Percentiles rank a stretch among this genome's conserved stretches.
phyloP scores from a whole-genome alignment of 1,284 basidiomycete species.

The Trametes versicolor region DNA sequence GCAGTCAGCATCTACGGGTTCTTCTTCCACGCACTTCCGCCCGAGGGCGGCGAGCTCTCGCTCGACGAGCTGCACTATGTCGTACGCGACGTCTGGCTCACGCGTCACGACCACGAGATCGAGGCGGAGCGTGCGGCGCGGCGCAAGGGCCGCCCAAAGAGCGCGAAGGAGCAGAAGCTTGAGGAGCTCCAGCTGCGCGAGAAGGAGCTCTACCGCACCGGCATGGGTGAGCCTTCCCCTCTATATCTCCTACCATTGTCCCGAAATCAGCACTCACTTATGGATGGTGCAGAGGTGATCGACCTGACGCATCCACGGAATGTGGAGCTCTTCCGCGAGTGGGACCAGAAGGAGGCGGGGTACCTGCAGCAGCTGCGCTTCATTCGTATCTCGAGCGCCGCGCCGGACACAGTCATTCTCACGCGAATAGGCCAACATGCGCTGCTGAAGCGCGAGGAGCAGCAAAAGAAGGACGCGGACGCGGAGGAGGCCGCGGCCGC shows the following conservation, averaged over 20 bases:
- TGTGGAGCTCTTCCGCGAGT: slow-evolving; percentile 78
- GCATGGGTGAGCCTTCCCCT: slow-evolving; percentile 70
- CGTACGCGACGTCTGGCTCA: slow-evolving; percentile 77
- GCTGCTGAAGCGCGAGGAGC: slow-evolving; percentile 43
- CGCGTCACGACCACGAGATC: slow-evolving; percentile 76
- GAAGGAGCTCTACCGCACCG: slow-evolving; percentile 80
- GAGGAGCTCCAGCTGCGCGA: slow-evolving; percentile 80
- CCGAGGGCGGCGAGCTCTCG: slow-evolving; percentile 63
- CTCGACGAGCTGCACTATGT: slow-evolving; percentile 77
- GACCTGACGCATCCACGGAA: slow-evolving; percentile 82
- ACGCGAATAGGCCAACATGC: slow-evolving; percentile 69
- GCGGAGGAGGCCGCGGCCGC: slow-evolving; percentile 12
- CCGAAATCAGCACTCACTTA: no score
- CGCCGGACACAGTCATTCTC: slow-evolving; percentile 57
- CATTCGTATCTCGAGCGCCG: slow-evolving; percentile 72
- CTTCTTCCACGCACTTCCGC: slow-evolving; percentile 81
- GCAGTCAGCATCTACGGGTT: slow-evolving; percentile 82
- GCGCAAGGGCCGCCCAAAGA: slow-evolving; percentile 83
- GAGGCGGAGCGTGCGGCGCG: slow-evolving; percentile 69
- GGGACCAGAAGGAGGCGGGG: slow-evolving; percentile 81
- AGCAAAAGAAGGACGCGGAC: slow-evolving; percentile 27
- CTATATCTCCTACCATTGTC: background rate
- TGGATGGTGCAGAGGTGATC: slow-evolving; percentile 85
- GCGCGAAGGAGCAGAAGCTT: slow-evolving; percentile 72
- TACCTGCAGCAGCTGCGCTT: slow-evolving; percentile 82